Evolutionary conservation across 495 filamentous ascomycete genomes (phyloP).

Genomic region (Penicillium maclennaniae): DNA sequence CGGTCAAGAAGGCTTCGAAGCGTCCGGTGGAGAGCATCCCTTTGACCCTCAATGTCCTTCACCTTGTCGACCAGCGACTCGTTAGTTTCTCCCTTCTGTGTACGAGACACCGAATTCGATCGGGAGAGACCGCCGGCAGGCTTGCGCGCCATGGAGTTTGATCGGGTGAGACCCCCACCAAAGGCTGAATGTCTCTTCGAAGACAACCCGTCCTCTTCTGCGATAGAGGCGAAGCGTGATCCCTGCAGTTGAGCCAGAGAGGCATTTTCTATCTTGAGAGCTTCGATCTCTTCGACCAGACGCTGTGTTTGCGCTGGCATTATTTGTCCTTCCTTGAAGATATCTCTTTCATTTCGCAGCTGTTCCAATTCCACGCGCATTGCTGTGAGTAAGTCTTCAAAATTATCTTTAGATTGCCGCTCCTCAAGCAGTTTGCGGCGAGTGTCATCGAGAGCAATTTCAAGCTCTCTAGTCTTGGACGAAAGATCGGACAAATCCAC

Average conservation of each 20-base stretch:
- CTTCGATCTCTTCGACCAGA: conserved; percentile 64
- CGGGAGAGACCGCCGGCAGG: conserved; percentile 41
- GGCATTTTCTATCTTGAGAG: conserved; percentile 53
- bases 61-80: conserved; percentile 77
- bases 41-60: conserved; percentile 88
- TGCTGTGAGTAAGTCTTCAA: conserved; percentile 83
- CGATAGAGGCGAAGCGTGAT: conserved; percentile 57
- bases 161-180: conserved; percentile 49
- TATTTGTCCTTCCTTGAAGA: conserved; percentile 81
- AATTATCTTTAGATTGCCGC: conserved; percentile 83
- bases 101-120: conserved; percentile 56
- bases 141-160: conserved; percentile 57
- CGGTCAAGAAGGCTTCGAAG: conserved; percentile 83
- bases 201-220: conserved; percentile 51
- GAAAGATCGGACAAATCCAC: conserved; percentile 39
- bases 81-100: conserved; percentile 59
- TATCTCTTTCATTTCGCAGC: conserved; percentile 83
- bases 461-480: conserved; percentile 62
- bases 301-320: conserved; percentile 71
- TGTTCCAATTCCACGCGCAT: conserved; percentile 78
- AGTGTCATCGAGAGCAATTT: conserved; percentile 72
- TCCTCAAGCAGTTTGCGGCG: conserved; percentile 81
- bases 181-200: conserved; percentile 30
- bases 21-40: conserved; percentile 85
- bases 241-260: conserved; percentile 47